Conservation (phyloP, 2,329 filamentous ascomycete species). For the Leptosphaerulina australis region DNA sequence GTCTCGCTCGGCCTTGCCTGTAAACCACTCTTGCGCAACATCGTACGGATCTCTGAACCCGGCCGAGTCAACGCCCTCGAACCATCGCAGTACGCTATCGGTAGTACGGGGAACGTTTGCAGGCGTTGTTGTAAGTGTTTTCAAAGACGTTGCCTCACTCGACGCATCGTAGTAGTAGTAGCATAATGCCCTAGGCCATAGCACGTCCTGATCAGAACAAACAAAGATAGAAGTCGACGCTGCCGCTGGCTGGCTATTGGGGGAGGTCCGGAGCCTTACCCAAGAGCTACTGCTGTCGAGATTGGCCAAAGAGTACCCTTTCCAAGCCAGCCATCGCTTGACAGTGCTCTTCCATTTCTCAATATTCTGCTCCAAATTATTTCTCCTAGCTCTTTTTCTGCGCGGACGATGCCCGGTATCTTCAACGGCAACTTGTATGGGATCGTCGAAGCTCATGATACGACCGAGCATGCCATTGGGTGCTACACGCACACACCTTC, state of each 20-base stretch:
- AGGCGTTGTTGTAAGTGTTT: background rate
- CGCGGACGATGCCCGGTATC: slow-evolving; percentile 27
- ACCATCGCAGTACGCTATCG: slow-evolving; percentile 36
- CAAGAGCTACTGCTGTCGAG: slow-evolving; percentile 37
- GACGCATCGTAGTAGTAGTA: slow-evolving; percentile 32
- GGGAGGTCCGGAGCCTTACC: slow-evolving; percentile 40
- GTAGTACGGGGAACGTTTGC: background rate
- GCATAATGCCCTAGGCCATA: slow-evolving; percentile 47
- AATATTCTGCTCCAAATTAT: slow-evolving; percentile 37
- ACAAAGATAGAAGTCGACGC: slow-evolving; percentile 21
- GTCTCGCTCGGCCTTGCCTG: slow-evolving; percentile 44
- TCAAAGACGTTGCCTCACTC: background rate
- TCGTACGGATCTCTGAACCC: slow-evolving; percentile 48
- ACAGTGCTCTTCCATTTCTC: slow-evolving; percentile 45
- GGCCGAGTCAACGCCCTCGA: slow-evolving; percentile 31
- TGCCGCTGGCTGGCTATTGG: slow-evolving; percentile 10
- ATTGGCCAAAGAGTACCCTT: slow-evolving; percentile 39
- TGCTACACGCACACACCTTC: slow-evolving; percentile 43
- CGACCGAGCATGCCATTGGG: slow-evolving; percentile 43
- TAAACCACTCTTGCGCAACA: slow-evolving; percentile 46
- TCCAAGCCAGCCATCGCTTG: slow-evolving; percentile 44
- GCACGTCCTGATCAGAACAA: slow-evolving; percentile 31
- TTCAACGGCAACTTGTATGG: slow-evolving; percentile 26
- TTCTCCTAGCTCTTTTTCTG: slow-evolving; percentile 35
- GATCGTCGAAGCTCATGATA: slow-evolving; percentile 41